These are phyloP conservation scores for Cercospora sp. DNA, from an alignment of 2,329 filamentous ascomycete genomes.

Conservation along the genomic window DNA sequence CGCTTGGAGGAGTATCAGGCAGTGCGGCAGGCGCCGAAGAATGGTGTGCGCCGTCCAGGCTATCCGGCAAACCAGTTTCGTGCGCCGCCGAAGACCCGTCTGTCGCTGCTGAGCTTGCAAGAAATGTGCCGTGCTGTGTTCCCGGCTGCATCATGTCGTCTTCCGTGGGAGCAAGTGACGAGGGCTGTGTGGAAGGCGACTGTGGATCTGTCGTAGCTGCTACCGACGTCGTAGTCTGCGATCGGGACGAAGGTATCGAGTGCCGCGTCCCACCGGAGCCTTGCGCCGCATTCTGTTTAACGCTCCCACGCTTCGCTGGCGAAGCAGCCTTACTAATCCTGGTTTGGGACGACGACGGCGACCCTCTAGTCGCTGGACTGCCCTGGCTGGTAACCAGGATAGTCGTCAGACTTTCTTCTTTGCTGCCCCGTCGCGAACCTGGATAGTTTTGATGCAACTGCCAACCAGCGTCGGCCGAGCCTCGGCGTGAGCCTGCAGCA, in stretches of 20 bases:
- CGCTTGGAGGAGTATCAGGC: slow-evolving; percentile 26
- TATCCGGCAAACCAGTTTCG: slow-evolving; percentile 28
- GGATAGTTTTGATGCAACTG: slow-evolving; percentile 38
- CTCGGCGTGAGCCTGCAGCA: slow-evolving; percentile 34
- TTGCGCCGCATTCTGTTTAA: slow-evolving; percentile 19
- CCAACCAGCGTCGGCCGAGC: slow-evolving; percentile 39
- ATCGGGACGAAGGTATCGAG: slow-evolving; percentile 36
- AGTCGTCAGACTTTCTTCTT: slow-evolving; percentile 40
- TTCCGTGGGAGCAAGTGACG: slow-evolving; percentile 37
- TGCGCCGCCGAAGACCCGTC: slow-evolving; percentile 25
- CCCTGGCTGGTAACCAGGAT: slow-evolving; percentile 38
- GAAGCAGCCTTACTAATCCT: slow-evolving; percentile 24
- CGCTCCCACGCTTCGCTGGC: slow-evolving; percentile 26
- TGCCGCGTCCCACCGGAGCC: slow-evolving; percentile 21
- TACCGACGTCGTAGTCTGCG: slow-evolving; percentile 38
- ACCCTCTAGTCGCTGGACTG: slow-evolving; percentile 30
- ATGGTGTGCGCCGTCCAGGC: slow-evolving; percentile 27
- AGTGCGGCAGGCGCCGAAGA: slow-evolving; percentile 28
- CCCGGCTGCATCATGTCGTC: slow-evolving; percentile 26
- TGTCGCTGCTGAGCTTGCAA: slow-evolving; percentile 17
- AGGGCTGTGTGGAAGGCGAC: slow-evolving; percentile 38
- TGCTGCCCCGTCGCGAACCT: slow-evolving; percentile 37
- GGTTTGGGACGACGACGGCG: slow-evolving; percentile 26
- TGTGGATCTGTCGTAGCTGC: slow-evolving; percentile 34
- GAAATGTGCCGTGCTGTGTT: slow-evolving; percentile 10